Conservation (phyloP, 805 yeast genomes). For the Middelhovenomyces tepae region DNA sequence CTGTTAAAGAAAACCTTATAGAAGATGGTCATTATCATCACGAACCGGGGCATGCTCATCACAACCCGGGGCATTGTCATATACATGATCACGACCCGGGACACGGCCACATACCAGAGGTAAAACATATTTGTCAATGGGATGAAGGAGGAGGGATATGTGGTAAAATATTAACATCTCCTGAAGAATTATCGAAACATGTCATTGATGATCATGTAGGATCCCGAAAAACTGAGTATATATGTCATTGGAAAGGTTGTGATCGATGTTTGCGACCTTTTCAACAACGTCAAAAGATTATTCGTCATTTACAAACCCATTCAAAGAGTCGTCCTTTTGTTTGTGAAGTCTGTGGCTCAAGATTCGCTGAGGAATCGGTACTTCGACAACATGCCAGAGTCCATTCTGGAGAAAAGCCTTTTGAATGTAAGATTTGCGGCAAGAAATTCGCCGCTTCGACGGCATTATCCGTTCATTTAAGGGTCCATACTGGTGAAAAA, state of each 20-base stretch:
- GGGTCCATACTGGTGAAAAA: constrained; percentile 87
- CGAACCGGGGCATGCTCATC: constrained; percentile 3
- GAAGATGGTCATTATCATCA: constrained; percentile 5
- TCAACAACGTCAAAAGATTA: constrained; percentile 73
- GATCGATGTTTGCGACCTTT: constrained; percentile 53
- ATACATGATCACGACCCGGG: constrained; percentile 2
- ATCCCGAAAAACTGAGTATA: constrained; percentile 58
- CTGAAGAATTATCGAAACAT: constrained; percentile 65
- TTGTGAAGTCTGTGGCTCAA: constrained; percentile 60
- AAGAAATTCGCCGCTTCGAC: constrained; percentile 77
- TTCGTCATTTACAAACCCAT: constrained; percentile 83
- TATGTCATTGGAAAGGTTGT: constrained; percentile 76
- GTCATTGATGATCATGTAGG: constrained; percentile 60
- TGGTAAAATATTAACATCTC: constrained; percentile 37
- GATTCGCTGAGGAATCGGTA: constrained; percentile 70
- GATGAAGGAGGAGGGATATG: constrained; percentile 36
- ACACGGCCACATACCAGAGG: constrained; percentile 5
- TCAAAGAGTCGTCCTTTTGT: constrained; percentile 74
- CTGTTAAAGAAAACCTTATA: constrained; percentile 16
- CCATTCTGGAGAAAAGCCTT: constrained; percentile 90
- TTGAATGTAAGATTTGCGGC: constrained; percentile 59
- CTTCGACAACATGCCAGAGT: constrained; percentile 72
- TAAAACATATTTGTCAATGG: constrained; percentile 34
- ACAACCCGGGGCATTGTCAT: constrained; percentile 10
- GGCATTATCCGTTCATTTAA: constrained; percentile 69